phyloP scores from a whole-genome alignment of 1,139 yeast species.

The Eremothecium cymbalariae region DNA sequence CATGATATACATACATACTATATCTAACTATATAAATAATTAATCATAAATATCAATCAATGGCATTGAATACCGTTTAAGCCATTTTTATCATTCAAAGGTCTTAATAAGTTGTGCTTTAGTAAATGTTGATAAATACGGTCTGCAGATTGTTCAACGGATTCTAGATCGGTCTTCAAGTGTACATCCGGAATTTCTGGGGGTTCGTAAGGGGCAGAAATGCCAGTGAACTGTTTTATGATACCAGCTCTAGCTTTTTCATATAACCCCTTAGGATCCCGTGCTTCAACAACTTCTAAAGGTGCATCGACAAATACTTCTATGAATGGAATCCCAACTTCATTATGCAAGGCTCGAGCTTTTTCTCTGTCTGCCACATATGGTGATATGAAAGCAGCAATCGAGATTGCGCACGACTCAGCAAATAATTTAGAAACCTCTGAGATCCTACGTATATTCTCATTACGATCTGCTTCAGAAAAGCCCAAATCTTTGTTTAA shows the following conservation, averaged over 20 bases:
- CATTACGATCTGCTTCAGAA: slow-evolving; percentile 84
- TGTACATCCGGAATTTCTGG: slow-evolving; percentile 81
- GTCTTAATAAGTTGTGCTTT: slow-evolving; percentile 33
- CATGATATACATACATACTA: too few relatives aligned
- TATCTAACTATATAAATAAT: too few relatives aligned
- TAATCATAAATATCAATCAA: too few relatives aligned
- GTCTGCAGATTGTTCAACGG: slow-evolving; percentile 75
- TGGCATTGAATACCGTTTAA: background rate
- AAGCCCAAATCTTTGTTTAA: slow-evolving; percentile 91
- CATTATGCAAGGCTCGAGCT: slow-evolving; percentile 78
- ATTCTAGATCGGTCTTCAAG: slow-evolving; percentile 59
- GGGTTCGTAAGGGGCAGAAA: slow-evolving; percentile 92
- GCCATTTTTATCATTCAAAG: background rate
- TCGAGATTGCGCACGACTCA: slow-evolving; percentile 75
- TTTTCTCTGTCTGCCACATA: slow-evolving; percentile 73
- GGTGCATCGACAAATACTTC: slow-evolving; percentile 93
- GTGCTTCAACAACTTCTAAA: slow-evolving; percentile 82
- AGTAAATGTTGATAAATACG: slow-evolving; percentile 62
- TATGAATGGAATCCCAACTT: slow-evolving; percentile 68
- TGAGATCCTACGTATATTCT: slow-evolving; percentile 86
- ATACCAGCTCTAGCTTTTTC: slow-evolving; percentile 94
- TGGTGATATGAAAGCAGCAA: slow-evolving; percentile 90
- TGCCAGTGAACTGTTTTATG: slow-evolving; percentile 91
- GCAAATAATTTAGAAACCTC: slow-evolving; percentile 91
- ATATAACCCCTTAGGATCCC: slow-evolving; percentile 95